These are phyloP conservation scores for Lonicera japonica DNA, from an alignment of 129 eudicot species.

Conservation along the genomic window DNA sequence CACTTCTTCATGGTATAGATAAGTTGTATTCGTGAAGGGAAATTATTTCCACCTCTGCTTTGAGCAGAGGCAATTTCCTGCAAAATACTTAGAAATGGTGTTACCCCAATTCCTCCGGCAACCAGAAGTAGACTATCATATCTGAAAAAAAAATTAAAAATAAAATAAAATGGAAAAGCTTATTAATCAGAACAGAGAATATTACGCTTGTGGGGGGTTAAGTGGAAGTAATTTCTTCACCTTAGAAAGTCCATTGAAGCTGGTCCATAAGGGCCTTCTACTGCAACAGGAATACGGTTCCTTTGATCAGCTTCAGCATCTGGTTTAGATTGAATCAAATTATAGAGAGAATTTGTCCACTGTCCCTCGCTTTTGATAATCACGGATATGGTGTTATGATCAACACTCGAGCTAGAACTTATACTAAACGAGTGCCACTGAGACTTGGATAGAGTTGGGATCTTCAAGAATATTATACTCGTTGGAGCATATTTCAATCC, in stretches of 20 bases:
- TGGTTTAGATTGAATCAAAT: slow-evolving; percentile 25
- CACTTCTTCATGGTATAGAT: slow-evolving; percentile 56
- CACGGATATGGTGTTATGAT: slow-evolving; percentile 60
- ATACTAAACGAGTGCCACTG: slow-evolving; percentile 93
- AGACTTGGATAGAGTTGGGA: slow-evolving; percentile 70
- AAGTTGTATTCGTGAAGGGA: slow-evolving; percentile 59
- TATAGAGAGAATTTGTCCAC: slow-evolving; percentile 75
- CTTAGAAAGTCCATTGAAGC: slow-evolving; percentile 54
- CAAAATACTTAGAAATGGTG: slow-evolving; percentile 79
- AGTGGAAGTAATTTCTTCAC: slow-evolving; percentile 18
- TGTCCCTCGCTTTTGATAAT: slow-evolving; percentile 70
- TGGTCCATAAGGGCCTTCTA: slow-evolving; percentile 97
- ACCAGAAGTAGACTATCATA: slow-evolving; percentile 71
- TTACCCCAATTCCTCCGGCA: slow-evolving; percentile 89
- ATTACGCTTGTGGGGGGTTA: too few relatives aligned
- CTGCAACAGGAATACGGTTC: slow-evolving; percentile 48
- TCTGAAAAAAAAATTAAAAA: slow-evolving; percentile 30
- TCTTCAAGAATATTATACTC: slow-evolving; percentile 65
- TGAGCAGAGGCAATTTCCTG: slow-evolving; percentile 45
- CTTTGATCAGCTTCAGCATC: slow-evolving; percentile 32
- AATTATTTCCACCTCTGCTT: slow-evolving; percentile 13
- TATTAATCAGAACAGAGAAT: too few relatives aligned
- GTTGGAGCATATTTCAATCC: slow-evolving; percentile 75
- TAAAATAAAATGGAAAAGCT: too few relatives aligned
- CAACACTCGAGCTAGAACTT: slow-evolving; percentile 68